Percentiles rank a stretch among this genome's conserved stretches.
phyloP scores from a whole-genome alignment of 129 eudicot genomes.

The Chrysanthemum makinoi region DNA sequence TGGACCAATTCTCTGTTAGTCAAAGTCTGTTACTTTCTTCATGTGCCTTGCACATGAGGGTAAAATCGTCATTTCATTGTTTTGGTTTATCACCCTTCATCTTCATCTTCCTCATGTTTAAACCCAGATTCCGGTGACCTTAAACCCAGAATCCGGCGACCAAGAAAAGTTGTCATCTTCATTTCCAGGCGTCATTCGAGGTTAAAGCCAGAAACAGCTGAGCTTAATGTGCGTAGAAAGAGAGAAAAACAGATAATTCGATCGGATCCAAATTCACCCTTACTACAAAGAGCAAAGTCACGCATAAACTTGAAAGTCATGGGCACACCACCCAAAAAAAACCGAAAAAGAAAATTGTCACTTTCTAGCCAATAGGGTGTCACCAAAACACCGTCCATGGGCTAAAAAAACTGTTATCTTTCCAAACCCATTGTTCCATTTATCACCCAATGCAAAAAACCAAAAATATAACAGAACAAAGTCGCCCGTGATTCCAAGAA shows the following conservation, averaged over 20 bases:
- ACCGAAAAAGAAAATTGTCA: conserved; percentile 47
- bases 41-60: too few relatives aligned
- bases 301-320: conserved; percentile 74
- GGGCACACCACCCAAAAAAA: conserved; percentile 34
- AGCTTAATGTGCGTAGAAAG: conserved; percentile 57
- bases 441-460: conserved; percentile 52
- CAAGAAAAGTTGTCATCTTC: too few relatives aligned
- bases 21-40: too few relatives aligned
- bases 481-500: conserved; percentile 59
- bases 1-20: too few relatives aligned
- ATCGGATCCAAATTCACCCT: conserved; percentile 43
- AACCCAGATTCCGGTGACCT: too few relatives aligned
- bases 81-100: too few relatives aligned
- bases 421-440: conserved; percentile 77
- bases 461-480: conserved; percentile 45
- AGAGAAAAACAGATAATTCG: conserved; percentile 61
- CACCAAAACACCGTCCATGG: conserved; percentile 89
- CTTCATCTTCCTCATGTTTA: too few relatives aligned
- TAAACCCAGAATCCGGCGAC: too few relatives aligned
- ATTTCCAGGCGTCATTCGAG: conserved; percentile 39
- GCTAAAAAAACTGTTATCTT: conserved; percentile 78
- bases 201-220: conserved; percentile 50
- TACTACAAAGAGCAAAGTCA: conserved; percentile 67
- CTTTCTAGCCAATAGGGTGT: conserved; percentile 68
- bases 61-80: too few relatives aligned